These are phyloP conservation scores for Pyrus pyrifolia DNA, from an alignment of 306 rosid genomes.

Conservation along the genomic window DNA sequence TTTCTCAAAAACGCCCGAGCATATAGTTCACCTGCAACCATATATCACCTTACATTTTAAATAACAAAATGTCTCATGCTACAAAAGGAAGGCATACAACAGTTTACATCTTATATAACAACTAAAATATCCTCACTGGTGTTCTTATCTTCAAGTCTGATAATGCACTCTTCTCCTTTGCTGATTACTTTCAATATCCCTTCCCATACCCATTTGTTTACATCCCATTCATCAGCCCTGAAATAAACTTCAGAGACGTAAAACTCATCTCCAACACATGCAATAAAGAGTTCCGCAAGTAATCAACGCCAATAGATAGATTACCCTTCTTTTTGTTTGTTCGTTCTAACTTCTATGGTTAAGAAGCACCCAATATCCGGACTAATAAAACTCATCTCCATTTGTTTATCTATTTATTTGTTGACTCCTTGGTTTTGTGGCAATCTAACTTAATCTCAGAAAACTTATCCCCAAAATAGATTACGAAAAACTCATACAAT, in stretches of 20 bases:
- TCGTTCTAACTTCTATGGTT: not conserved
- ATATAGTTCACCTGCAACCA: slow-evolving; percentile 76
- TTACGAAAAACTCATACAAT: not conserved
- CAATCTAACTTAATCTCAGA: not conserved
- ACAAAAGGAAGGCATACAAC: not conserved
- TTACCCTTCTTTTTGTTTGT: not conserved
- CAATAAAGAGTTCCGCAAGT: slow-evolving; percentile 1
- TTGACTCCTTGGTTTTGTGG: not conserved
- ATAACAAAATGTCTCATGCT: slow-evolving; percentile 5
- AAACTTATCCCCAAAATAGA: not conserved
- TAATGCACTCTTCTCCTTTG: slow-evolving; percentile 90
- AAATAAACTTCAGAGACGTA: slow-evolving; percentile 31
- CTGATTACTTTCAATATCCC: slow-evolving; percentile 77
- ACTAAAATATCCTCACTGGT: slow-evolving; percentile 51
- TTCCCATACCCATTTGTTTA: slow-evolving; percentile 96
- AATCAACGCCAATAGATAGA: not conserved
- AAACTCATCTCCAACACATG: slow-evolving; percentile 12
- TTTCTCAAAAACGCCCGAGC: slow-evolving; percentile 94
- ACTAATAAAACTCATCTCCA: not conserved
- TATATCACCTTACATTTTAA: slow-evolving; percentile 4
- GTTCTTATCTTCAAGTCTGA: slow-evolving; percentile 84
- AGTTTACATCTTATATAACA: slow-evolving; percentile 16
- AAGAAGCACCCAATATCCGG: not conserved
- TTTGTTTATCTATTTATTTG: not conserved
- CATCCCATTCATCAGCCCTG: slow-evolving; percentile 99